phyloP scores from a whole-genome alignment of 2,329 filamentous ascomycete genomes.

The Biscogniauxia mediterranea region DNA sequence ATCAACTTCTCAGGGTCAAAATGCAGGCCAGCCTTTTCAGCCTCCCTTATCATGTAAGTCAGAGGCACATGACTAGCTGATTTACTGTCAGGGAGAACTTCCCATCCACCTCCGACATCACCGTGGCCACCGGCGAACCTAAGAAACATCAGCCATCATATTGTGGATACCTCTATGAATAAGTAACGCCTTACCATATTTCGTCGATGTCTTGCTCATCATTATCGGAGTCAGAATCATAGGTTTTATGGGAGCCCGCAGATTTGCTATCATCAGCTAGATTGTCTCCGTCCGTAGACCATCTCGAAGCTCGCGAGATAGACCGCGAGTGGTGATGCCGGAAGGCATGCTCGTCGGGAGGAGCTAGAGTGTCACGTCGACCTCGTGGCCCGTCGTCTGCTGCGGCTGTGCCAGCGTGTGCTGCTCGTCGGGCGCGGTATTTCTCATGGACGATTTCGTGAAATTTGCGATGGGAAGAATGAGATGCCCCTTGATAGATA shows the following conservation, averaged over 20 bases:
- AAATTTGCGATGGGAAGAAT: slow-evolving; percentile 17
- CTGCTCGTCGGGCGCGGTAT: slow-evolving; percentile 32
- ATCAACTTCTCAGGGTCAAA: slow-evolving; percentile 69
- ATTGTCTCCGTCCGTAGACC: slow-evolving; percentile 14
- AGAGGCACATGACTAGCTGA: slow-evolving; percentile 67
- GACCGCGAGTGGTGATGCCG: slow-evolving; percentile 34
- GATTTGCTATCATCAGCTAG: slow-evolving; percentile 29
- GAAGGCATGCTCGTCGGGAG: slow-evolving; percentile 29
- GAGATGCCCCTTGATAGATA: slow-evolving; percentile 51
- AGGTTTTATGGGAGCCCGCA: slow-evolving; percentile 29
- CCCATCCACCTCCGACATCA: slow-evolving; percentile 78
- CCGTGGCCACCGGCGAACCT: slow-evolving; percentile 73
- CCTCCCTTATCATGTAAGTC: slow-evolving; percentile 68
- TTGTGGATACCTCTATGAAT: background rate
- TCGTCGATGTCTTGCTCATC: slow-evolving; percentile 72
- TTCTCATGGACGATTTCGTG: slow-evolving; percentile 33
- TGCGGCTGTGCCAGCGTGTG: slow-evolving; percentile 6
- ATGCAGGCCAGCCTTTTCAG: slow-evolving; percentile 61
- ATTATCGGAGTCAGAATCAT: slow-evolving; percentile 44
- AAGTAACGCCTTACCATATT: slow-evolving; percentile 51
- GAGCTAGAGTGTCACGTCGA: slow-evolving; percentile 17
- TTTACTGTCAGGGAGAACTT: slow-evolving; percentile 53
- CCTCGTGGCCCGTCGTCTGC: slow-evolving; percentile 11
- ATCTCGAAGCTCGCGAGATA: slow-evolving; percentile 27
- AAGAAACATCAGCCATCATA: slow-evolving; percentile 5